Conservation (phyloP, 345 rosid species). For the Trapa bicornis region DNA sequence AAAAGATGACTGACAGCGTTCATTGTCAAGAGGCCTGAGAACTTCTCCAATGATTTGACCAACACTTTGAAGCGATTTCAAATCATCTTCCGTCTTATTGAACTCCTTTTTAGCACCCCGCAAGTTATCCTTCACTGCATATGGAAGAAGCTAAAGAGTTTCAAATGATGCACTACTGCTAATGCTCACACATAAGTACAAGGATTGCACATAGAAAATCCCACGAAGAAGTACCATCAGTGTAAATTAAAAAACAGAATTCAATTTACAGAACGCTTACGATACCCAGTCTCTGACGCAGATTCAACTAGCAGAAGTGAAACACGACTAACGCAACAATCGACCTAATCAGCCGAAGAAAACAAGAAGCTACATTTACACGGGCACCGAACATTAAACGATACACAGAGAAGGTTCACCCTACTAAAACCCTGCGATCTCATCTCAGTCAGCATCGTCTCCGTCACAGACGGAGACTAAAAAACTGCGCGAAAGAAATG, state of each 20-base stretch:
- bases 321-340: neutral
- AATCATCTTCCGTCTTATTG: constrained; percentile 83
- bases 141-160: constrained; percentile 1
- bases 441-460: neutral
- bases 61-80: constrained; percentile 59
- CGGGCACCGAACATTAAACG: neutral
- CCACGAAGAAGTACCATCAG: neutral
- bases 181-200: neutral
- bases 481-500: neutral
- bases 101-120: constrained; percentile 81
- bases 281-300: neutral
- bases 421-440: neutral
- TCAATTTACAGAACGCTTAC: neutral
- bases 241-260: neutral
- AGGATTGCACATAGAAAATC: neutral
- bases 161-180: neutral
- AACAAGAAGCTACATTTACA: neutral
- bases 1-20: constrained; percentile 47
- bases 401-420: neutral
- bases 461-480: neutral
- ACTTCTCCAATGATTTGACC: constrained; percentile 99
- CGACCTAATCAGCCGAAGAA: neutral
- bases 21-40: constrained; percentile 85
- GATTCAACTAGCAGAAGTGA: neutral
- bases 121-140: constrained; percentile 73